These are phyloP conservation scores for Aspergillus sergii DNA, from an alignment of 2,329 filamentous ascomycete genomes.

Conservation along the genomic window DNA sequence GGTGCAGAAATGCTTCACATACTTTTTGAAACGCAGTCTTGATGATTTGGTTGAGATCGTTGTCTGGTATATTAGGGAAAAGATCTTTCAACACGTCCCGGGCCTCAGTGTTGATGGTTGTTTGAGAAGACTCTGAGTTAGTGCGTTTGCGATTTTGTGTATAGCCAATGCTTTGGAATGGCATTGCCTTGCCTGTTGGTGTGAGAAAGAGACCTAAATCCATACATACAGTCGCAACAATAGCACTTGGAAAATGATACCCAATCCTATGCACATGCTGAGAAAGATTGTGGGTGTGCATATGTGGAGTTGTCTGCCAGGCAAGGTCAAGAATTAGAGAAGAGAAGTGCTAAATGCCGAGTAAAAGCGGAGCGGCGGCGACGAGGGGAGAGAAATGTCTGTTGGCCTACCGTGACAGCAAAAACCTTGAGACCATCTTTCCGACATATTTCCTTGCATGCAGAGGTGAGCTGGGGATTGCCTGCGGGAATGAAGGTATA, in stretches of 20 bases:
- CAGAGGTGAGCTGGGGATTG: conserved; percentile 60
- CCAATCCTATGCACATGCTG: conserved; percentile 65
- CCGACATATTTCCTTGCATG: conserved; percentile 63
- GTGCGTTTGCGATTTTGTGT: conserved; percentile 26
- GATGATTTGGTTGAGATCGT: conserved; percentile 60
- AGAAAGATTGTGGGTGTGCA: conserved; percentile 55
- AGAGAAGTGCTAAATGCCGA: background rate
- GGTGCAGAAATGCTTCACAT: conserved; percentile 21
- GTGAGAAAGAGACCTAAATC: conserved; percentile 50
- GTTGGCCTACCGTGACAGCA: conserved; percentile 60
- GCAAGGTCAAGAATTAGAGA: conserved; percentile 21
- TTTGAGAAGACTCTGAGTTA: conserved; percentile 41
- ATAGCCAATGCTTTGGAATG: conserved; percentile 33
- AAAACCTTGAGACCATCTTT: conserved; percentile 57
- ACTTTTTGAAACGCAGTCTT: conserved; percentile 63
- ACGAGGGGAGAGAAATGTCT: conserved; percentile 2
- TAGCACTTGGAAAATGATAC: conserved; percentile 63
- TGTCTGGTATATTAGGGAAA: conserved; percentile 64
- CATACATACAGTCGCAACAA: conserved; percentile 60
- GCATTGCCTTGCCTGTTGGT: conserved; percentile 50
- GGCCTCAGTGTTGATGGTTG: conserved; percentile 59
- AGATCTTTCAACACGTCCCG: conserved; percentile 62
- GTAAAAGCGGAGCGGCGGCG: conserved; percentile 5
- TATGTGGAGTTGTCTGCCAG: conserved; percentile 52
- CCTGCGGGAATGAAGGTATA: conserved; percentile 65